A percentile compares a stretch with the other conserved stretches of the same genome.
These are phyloP conservation scores for Lathyrus sativus DNA, from an alignment of 306 rosid genomes.

Conservation along the genomic window DNA sequence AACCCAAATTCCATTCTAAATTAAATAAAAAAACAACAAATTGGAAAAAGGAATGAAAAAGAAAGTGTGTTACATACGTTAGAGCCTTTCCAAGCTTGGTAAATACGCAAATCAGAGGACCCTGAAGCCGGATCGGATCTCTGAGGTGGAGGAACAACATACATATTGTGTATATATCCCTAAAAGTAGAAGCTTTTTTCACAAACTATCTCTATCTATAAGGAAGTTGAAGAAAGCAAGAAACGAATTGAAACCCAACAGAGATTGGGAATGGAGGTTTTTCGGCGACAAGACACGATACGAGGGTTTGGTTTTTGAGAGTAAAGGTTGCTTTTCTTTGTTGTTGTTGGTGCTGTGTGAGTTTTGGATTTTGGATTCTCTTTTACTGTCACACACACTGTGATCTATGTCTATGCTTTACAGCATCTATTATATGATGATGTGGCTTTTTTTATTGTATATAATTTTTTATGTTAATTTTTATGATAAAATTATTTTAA, in stretches of 20 bases:
- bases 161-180: conserved; percentile 47
- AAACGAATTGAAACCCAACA: not conserved
- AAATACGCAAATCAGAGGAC: conserved; percentile 76
- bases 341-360: not conserved
- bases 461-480: not conserved
- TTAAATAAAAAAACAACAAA: not conserved
- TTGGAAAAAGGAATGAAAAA: not conserved
- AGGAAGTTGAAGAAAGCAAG: conserved; percentile 2
- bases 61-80: conserved; percentile 54
- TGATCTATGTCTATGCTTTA: conserved; percentile 11
- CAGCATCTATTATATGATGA: conserved; percentile 1
- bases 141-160: conserved; percentile 92
- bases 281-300: not conserved
- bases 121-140: conserved; percentile 73
- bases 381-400: conserved; percentile 10
- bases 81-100: conserved; percentile 91
- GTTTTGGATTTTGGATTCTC: not conserved
- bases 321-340: not conserved
- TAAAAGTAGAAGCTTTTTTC: not conserved
- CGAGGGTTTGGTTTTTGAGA: conserved; percentile 9
- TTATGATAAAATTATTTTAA: not conserved
- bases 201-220: not conserved
- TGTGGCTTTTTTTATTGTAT: not conserved
- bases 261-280: not conserved
- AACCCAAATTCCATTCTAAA: conserved; percentile 7